These are phyloP conservation scores for Lagenaria siceraria DNA, from an alignment of 306 rosid species.

Conservation along the genomic window DNA sequence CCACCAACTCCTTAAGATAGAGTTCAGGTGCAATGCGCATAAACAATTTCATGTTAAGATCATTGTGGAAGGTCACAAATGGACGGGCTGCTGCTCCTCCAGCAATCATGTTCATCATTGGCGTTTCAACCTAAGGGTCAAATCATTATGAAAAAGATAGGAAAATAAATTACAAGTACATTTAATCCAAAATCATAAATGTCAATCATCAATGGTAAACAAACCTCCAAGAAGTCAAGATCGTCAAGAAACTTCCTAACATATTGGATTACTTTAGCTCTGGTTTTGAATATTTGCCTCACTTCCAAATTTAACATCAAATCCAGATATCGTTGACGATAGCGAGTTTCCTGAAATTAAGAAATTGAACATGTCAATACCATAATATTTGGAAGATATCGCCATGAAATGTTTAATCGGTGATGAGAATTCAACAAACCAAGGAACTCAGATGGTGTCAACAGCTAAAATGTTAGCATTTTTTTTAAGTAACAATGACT, in stretches of 20 bases:
- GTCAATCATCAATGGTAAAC: conserved; percentile 12
- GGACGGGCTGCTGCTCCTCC: conserved; percentile 99
- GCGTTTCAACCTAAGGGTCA: conserved; percentile 76
- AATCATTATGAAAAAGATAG: not conserved
- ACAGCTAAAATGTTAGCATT: not conserved
- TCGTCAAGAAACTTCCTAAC: conserved; percentile 58
- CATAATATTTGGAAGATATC: not conserved
- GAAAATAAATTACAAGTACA: not conserved
- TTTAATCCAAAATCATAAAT: not conserved
- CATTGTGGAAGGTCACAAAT: conserved; percentile 83
- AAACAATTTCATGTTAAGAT: conserved; percentile 68
- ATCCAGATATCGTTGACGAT: conserved; percentile 78
- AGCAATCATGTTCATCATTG: conserved; percentile 97
- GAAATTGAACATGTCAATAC: not conserved
- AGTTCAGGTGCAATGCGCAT: conserved; percentile 97
- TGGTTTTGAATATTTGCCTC: conserved; percentile 73
- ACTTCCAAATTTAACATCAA: conserved; percentile 76
- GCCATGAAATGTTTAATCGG: not conserved
- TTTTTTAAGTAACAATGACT: too few relatives aligned
- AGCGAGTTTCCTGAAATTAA: conserved; percentile 70
- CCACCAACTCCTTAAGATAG: conserved; percentile 81
- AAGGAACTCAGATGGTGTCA: not conserved
- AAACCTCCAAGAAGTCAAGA: conserved; percentile 87
- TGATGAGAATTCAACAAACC: not conserved
- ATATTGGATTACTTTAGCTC: conserved; percentile 49